These are phyloP conservation scores for Firmiana major DNA, from an alignment of 345 rosid genomes.

Conservation along the genomic window DNA sequence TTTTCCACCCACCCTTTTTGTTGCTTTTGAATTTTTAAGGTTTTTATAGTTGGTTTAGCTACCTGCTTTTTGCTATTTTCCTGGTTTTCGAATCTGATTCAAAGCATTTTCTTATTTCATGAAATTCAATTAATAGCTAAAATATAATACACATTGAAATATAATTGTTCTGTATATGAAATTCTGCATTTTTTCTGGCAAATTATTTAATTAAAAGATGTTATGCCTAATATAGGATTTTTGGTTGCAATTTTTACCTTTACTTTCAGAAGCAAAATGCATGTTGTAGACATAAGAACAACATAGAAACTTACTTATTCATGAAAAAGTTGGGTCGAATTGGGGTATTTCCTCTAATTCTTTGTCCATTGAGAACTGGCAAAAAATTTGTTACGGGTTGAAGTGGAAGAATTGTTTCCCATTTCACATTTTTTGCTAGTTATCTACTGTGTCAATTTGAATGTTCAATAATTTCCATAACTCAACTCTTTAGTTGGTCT, in stretches of 20 bases:
- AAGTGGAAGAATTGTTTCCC: not conserved
- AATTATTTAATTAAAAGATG: not conserved
- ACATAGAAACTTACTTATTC: not conserved
- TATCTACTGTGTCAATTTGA: no score
- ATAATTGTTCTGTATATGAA: not conserved
- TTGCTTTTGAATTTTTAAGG: not conserved
- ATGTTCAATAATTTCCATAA: not conserved
- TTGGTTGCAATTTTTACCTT: not conserved
- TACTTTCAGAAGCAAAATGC: not conserved
- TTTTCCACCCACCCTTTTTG: not conserved
- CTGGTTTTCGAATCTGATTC: not conserved
- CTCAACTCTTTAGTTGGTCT: not conserved
- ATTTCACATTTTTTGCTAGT: not conserved
- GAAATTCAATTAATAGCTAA: not conserved
- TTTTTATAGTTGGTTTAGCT: not conserved
- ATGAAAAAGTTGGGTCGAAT: not conserved
- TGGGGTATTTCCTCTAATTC: not conserved
- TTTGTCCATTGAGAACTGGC: not conserved
- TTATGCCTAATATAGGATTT: not conserved
- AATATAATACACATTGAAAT: not conserved
- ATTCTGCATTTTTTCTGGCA: not conserved
- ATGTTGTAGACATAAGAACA: not conserved
- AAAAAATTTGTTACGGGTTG: not conserved
- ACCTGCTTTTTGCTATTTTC: not conserved
- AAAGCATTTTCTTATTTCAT: no score